phyloP scores from a whole-genome alignment of 257 asterid species.

The Catharanthus roseus region DNA sequence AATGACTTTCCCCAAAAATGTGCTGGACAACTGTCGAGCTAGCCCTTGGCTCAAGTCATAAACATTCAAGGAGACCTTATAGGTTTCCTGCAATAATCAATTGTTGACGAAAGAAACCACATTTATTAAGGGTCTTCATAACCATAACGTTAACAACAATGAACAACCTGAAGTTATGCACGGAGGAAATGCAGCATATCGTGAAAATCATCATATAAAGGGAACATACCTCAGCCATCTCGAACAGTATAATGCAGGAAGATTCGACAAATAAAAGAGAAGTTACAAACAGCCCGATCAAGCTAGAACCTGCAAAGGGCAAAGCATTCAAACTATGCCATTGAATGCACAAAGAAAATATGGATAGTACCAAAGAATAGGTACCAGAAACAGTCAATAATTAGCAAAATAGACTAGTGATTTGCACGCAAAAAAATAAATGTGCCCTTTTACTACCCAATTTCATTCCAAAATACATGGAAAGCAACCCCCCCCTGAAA shows the following conservation, averaged over 20 bases:
- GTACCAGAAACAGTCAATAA: background rate
- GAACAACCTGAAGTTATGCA: background rate
- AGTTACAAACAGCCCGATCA: background rate
- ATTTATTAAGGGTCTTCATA: background rate
- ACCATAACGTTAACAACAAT: background rate
- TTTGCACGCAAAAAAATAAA: background rate
- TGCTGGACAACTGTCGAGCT: constrained; percentile 76
- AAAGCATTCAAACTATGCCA: background rate
- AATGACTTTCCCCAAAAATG: constrained; percentile 82
- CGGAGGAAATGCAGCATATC: background rate
- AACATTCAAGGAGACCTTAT: constrained; percentile 72
- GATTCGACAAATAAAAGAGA: background rate
- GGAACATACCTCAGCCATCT: constrained; percentile 35
- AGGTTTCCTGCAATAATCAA: constrained; percentile 59
- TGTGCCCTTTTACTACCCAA: background rate
- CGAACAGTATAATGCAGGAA: background rate
- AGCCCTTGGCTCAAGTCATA: constrained; percentile 95
- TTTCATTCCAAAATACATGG: background rate
- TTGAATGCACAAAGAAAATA: too few relatives aligned
- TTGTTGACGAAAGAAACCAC: background rate
- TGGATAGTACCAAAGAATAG: background rate
- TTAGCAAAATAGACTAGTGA: background rate
- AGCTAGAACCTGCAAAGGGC: constrained; percentile 6
- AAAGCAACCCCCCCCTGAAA: background rate
- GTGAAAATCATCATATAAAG: background rate